Conservation (phyloP, 192 early-diverging fungal genomes). For the Lunasporangiospora selenospora region DNA sequence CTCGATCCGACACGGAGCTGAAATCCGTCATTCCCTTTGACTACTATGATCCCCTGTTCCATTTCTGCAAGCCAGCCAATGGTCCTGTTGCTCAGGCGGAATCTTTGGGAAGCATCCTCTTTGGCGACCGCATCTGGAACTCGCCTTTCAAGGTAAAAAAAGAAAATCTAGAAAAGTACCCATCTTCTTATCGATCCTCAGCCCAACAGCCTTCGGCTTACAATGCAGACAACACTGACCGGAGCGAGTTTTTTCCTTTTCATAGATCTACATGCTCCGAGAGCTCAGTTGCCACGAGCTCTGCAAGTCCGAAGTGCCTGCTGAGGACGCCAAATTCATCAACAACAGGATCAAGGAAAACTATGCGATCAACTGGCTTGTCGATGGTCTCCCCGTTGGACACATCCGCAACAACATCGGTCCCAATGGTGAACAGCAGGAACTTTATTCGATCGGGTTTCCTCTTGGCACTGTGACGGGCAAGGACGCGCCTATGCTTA, state of each 20-base stretch:
- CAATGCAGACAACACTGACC: background rate
- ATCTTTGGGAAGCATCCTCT: slow-evolving; percentile 90
- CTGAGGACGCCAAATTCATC: slow-evolving; percentile 85
- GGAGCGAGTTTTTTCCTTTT: background rate
- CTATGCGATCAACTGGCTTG: slow-evolving; percentile 83
- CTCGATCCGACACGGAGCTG: slow-evolving; percentile 64
- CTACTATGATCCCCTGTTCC: slow-evolving; percentile 87
- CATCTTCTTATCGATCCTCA: background rate
- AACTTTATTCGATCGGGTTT: slow-evolving; percentile 83
- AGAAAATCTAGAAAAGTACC: background rate
- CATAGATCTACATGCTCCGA: slow-evolving; percentile 73
- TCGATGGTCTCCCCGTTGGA: slow-evolving; percentile 88
- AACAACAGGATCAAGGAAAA: slow-evolving; percentile 82
- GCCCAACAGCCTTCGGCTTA: no score
- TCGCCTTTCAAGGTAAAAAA: slow-evolving; percentile 78
- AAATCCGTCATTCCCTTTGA: slow-evolving; percentile 86
- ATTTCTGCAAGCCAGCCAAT: slow-evolving; percentile 78
- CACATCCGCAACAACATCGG: slow-evolving; percentile 59
- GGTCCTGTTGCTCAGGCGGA: slow-evolving; percentile 73
- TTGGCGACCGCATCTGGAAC: slow-evolving; percentile 93
- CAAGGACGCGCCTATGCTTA: slow-evolving; percentile 50
- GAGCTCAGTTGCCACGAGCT: slow-evolving; percentile 66
- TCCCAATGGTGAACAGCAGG: slow-evolving; percentile 55
- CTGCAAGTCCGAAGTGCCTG: slow-evolving; percentile 67
- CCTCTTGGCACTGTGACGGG: slow-evolving; percentile 64